phyloP scores from a whole-genome alignment of 192 early-diverging fungal species.

The Coemansia sp. region DNA sequence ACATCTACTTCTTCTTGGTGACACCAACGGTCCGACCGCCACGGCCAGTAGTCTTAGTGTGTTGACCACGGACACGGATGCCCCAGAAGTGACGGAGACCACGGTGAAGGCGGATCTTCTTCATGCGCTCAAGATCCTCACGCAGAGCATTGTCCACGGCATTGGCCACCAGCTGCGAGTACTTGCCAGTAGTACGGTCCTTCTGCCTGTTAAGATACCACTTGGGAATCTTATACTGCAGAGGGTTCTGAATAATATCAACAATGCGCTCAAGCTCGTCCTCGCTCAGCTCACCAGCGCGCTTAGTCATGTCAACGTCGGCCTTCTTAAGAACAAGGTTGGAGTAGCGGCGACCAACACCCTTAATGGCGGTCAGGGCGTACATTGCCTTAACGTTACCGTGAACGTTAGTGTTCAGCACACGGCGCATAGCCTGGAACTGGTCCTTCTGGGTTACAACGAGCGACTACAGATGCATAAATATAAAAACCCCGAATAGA shows the following conservation, averaged over 20 bases:
- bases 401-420: slow-evolving; percentile 99
- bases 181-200: slow-evolving; percentile 94
- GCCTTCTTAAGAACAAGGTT: slow-evolving; percentile 99
- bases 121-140: slow-evolving; percentile 98
- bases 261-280: slow-evolving; percentile 98
- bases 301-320: slow-evolving; percentile 95
- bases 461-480: slow-evolving; percentile 65
- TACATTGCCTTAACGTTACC: slow-evolving; percentile 93
- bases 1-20: slow-evolving; percentile 91
- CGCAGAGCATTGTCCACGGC: slow-evolving; percentile 92
- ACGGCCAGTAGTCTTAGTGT: slow-evolving; percentile 99
- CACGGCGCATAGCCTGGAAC: slow-evolving; percentile 98
- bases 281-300: slow-evolving; percentile 95
- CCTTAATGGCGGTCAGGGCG: slow-evolving; percentile 96
- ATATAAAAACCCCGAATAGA: background rate
- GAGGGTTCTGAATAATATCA: slow-evolving; percentile 98
- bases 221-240: slow-evolving; percentile 98
- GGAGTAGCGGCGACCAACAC: slow-evolving; percentile 98
- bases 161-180: slow-evolving; percentile 94
- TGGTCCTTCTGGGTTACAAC: slow-evolving; percentile 85
- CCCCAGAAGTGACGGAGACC: slow-evolving; percentile 99
- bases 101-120: slow-evolving; percentile 99
- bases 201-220: slow-evolving; percentile 99
- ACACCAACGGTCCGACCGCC: slow-evolving; percentile 95
- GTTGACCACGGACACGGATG: slow-evolving; percentile 98